Base-by-base conservation (phyloP, 331 rosid species). In the Saraca asoca region DNA sequence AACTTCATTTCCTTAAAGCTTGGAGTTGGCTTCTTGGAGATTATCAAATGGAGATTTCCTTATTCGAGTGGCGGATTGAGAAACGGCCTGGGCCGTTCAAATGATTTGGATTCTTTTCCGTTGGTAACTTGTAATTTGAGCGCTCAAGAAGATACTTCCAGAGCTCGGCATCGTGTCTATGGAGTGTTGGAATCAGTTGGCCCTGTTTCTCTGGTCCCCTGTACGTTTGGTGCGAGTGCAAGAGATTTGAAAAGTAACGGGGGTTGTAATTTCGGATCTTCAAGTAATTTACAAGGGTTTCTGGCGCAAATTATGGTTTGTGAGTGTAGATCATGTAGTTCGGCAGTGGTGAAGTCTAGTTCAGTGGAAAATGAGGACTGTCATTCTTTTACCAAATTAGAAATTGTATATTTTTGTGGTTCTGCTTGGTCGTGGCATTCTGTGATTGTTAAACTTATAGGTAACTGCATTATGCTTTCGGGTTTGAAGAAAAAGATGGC, bases 401-500 rank as follows among this genome's bases (percentile, higher is more conserved):
- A 58, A 75, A 56, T 81, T 42, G 82, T 85, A 64, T 93, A 90
- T 73, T 88, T 88, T 69, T 70, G 78, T 33, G 91, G 85, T 19
- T 53, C 76, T 33, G 87, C 91, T 12, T 85, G 90, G 0, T 74
- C 78, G 6, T 93, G 96, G 93, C 88, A 93, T 67, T 83, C 97
- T 12, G 94, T 72, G 0, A 68, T 93, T 18, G 62, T 81, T 6
- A 93, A 87, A 69, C 75, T 85, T 17, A 66, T 83, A 29, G 94
- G 88, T 12, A 74, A 69, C 1, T 52, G 70, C 12, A 46, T 84
- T 65, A 66, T 60, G 57, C 48, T 90, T 20, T 82, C 76, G 8
- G 87, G 85, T n/a, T 74, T 93, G 91, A 87, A 89, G 73, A 90
- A 82, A 66, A 93, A 86, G 80, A 1, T 84, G 69, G 75, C 83